These are phyloP conservation scores for Neurospora discreta DNA, from an alignment of 495 filamentous ascomycete genomes.

Conservation along the genomic window DNA sequence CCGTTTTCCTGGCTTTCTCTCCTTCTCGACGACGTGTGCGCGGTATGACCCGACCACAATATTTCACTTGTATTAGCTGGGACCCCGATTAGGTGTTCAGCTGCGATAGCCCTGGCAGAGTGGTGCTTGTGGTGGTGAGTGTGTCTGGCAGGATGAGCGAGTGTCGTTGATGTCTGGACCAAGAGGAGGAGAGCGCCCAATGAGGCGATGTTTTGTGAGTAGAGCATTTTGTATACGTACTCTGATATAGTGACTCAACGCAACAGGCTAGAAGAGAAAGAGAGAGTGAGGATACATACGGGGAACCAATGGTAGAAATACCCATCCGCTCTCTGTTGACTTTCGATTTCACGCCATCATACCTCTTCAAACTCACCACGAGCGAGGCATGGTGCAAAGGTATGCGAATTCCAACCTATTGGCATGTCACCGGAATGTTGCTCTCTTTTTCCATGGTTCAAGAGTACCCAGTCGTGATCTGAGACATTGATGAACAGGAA, in stretches of 20 bases:
- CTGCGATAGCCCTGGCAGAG: not conserved
- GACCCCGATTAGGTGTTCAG: not conserved
- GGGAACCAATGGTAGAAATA: not conserved
- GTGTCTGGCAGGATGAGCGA: not conserved
- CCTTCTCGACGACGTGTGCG: not conserved
- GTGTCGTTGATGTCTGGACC: not conserved
- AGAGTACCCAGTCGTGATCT: not conserved
- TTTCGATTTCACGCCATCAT: not conserved
- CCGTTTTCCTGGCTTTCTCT: not conserved
- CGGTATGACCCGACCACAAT: not conserved
- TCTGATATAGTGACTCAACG: not conserved
- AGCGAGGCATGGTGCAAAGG: not conserved
- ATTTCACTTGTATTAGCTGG: not conserved
- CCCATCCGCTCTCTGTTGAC: not conserved
- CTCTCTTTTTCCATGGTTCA: not conserved
- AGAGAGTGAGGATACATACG: not conserved
- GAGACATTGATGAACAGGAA: not conserved
- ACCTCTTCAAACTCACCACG: not conserved
- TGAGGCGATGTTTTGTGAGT: not conserved
- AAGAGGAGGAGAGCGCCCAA: not conserved
- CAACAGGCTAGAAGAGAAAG: not conserved
- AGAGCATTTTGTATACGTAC: not conserved
- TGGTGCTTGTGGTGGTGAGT: not conserved
- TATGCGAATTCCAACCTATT: not conserved
- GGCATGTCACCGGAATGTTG: not conserved